Base-by-base conservation (phyloP, 768 basidiomycete genomes). In the Gelatoporia subvermispora region DNA sequence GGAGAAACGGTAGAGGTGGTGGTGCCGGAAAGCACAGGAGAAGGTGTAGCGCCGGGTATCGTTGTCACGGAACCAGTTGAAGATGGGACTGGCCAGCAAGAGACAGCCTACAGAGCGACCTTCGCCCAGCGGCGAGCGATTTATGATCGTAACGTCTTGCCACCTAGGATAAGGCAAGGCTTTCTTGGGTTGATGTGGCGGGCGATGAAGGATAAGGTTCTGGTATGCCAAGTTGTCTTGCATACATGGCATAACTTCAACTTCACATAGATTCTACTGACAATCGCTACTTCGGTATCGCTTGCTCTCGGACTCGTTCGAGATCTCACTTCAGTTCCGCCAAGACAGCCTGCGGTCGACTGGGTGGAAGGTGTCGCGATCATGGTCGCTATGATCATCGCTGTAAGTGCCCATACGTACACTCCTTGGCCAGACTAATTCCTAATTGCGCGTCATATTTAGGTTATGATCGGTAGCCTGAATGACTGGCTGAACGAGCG, bases 401-500 rank as follows among this genome's bases (percentile, higher is more conserved):
- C 89, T 21, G 86, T 85, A 68, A 25, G 62, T n/a, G n/a, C n/a
- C n/a, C n/a, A n/a, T 60, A 69, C 23, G 7, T 38, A 8, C n/a
- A 34, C 35, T 4, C 20, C 17, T 11, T 45, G 13, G 13, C 28
- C 28, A 31, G 13, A 5, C 28, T 13, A 13, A 13, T 7, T 31
- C 13, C 13, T 31, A 31, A 13, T 7, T 13, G 28, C 28, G 5
- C 13, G 13, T 31, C 28, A 13, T 13, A 31, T 31, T 31, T 31
- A 88, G 85, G 85, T 91, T 49, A 59, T 92, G 37, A 94, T 99
- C 49, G 95, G 95, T 23, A 92, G 93, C 10, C 57, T 97, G 38
- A 98, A 97, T 60, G 96, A 99, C 68, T 99, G 90, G 87, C 93
- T 97, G 68, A 98, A 98, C 68, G 96, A 99, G 67, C 84, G 84